A percentile compares a stretch with the other conserved stretches of the same genome.
Evolutionary conservation across 1,284 basidiomycete genomes (phyloP).

Genomic region (Ceratobasidium papillatum): DNA sequence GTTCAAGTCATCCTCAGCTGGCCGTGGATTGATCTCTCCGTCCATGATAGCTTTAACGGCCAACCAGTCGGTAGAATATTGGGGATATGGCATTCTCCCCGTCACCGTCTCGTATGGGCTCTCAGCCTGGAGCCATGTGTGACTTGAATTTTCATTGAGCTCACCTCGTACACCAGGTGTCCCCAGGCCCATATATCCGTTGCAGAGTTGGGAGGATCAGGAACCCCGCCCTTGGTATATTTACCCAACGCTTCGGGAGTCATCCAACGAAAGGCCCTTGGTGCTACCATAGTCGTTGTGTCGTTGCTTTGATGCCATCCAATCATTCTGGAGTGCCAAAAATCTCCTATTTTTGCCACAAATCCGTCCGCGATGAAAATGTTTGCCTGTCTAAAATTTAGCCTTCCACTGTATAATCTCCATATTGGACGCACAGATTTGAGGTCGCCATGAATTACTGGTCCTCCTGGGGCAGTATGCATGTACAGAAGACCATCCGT

Average conservation of each 20-base stretch:
- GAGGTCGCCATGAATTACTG: slow-evolving; percentile 13
- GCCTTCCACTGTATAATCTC: neutral
- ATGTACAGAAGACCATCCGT: slow-evolving; percentile 4
- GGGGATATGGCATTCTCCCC: neutral
- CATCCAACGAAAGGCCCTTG: slow-evolving; percentile 8
- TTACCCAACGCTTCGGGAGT: neutral
- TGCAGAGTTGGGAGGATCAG: neutral
- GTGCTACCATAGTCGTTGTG: neutral
- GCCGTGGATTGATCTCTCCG: neutral
- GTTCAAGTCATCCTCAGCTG: neutral
- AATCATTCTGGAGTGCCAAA: neutral
- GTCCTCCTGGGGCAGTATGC: slow-evolving; percentile 5
- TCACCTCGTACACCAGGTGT: slow-evolving; percentile 11
- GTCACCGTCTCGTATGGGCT: neutral
- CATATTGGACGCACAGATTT: neutral
- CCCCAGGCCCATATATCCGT: slow-evolving; percentile 9
- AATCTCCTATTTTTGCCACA: slow-evolving; percentile 21
- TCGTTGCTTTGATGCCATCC: neutral
- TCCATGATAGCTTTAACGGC: neutral
- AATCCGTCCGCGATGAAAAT: slow-evolving; percentile 7
- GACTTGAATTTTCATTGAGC: neutral
- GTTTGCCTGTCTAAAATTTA: neutral
- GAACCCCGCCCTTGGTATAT: neutral
- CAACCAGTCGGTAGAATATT: neutral
- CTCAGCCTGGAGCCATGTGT: neutral